These are phyloP conservation scores for Laburnicola sp. DNA, from an alignment of 2,329 filamentous ascomycete species.

Conservation along the genomic window DNA sequence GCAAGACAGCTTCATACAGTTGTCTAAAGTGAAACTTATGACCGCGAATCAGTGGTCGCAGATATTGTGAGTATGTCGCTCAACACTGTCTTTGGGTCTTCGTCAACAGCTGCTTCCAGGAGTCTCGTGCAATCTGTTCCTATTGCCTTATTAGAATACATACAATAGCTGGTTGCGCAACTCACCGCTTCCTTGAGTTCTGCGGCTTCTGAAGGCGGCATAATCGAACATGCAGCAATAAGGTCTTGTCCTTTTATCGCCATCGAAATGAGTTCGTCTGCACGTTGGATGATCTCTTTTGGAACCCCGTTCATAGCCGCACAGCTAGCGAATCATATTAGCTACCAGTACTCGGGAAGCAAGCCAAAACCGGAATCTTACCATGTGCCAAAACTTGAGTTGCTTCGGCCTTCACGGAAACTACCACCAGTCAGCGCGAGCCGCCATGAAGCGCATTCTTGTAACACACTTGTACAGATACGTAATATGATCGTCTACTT, in stretches of 20 bases:
- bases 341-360: conserved; percentile 2
- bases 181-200: conserved; percentile 68
- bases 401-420: conserved; percentile 66
- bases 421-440: conserved; percentile 34
- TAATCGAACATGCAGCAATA: conserved; percentile 67
- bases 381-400: conserved; percentile 79
- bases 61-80: conserved; percentile 42
- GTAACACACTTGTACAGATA: conserved; percentile 68
- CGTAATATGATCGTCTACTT: conserved; percentile 65
- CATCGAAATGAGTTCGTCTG: conserved; percentile 71
- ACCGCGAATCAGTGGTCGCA: conserved; percentile 12
- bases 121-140: conserved; percentile 50
- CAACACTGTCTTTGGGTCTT: conserved; percentile 41
- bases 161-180: conserved; percentile 6
- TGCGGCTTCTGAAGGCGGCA: conserved; percentile 65
- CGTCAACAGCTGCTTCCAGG: conserved; percentile 41
- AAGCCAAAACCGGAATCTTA: conserved; percentile 29
- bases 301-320: conserved; percentile 86
- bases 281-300: conserved; percentile 69
- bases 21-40: background rate
- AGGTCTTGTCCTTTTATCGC: conserved; percentile 75
- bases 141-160: conserved; percentile 15
- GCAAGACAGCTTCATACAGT: background rate
- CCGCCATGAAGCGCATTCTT: background rate
- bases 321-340: conserved; percentile 55